Conservation (phyloP, 441 rosid species). For the Jatropha podagrica region DNA sequence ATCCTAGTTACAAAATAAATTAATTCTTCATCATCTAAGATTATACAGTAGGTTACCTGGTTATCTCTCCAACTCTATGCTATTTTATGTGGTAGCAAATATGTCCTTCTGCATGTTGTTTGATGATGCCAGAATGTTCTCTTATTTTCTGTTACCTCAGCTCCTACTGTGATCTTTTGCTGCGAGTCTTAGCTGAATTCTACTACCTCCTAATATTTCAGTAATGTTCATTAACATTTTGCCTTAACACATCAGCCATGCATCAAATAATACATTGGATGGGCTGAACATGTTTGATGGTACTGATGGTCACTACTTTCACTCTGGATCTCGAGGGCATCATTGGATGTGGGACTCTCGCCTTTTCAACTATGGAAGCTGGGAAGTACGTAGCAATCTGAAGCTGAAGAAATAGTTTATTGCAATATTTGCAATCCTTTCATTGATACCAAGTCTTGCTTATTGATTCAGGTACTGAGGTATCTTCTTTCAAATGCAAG, state of each 20-base stretch:
- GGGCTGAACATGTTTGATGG: slow-evolving; percentile 99
- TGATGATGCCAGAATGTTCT: too few relatives aligned
- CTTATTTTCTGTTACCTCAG: not conserved
- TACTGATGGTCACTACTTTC: slow-evolving; percentile 92
- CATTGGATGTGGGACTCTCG: slow-evolving; percentile 99
- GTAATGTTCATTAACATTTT: slow-evolving; percentile 1
- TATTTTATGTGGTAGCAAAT: not conserved
- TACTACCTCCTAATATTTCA: not conserved
- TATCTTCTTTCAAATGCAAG: slow-evolving; percentile 96
- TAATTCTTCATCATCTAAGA: not conserved
- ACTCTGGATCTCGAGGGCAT: slow-evolving; percentile 81
- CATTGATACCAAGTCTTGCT: slow-evolving; percentile 17
- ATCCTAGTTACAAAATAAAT: not conserved
- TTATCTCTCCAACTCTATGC: not conserved
- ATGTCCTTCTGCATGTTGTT: slow-evolving; percentile 8
- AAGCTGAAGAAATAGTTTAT: not conserved
- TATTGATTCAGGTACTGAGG: slow-evolving; percentile 67
- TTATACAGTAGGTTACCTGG: not conserved
- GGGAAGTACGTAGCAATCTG: slow-evolving; percentile 72
- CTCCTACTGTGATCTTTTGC: not conserved
- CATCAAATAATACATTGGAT: slow-evolving; percentile 89
- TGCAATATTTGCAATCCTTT: slow-evolving; percentile 11
- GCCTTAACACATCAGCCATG: slow-evolving; percentile 53
- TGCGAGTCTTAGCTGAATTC: not conserved
- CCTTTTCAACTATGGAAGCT: slow-evolving; percentile 76